These are phyloP conservation scores for Leccinum disarticulatum DNA, from an alignment of 768 basidiomycete genomes.

Conservation along the genomic window DNA sequence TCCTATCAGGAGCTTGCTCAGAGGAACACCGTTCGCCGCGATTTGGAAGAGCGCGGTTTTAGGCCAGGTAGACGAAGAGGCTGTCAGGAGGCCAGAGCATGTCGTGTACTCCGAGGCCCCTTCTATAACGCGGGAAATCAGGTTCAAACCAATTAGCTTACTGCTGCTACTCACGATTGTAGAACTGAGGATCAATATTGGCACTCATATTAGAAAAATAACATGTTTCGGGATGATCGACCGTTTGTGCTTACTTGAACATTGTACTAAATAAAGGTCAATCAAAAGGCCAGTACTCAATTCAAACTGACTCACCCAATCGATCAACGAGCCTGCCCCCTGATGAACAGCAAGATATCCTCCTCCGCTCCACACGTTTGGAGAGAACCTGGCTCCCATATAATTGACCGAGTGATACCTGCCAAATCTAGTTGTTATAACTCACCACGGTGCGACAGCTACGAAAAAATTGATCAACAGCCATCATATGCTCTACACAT, in stretches of 20 bases:
- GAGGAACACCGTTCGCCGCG: slow-evolving; percentile 42
- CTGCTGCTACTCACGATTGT: slow-evolving; percentile 23
- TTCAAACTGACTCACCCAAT: slow-evolving; percentile 37
- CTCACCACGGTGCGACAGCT: slow-evolving; percentile 27
- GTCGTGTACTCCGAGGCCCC: slow-evolving; percentile 63
- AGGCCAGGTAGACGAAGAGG: slow-evolving; percentile 63
- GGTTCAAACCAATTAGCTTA: background rate
- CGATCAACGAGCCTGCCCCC: slow-evolving; percentile 43
- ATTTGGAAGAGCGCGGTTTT: slow-evolving; percentile 57
- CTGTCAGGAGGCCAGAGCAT: slow-evolving; percentile 55
- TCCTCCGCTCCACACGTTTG: slow-evolving; percentile 21
- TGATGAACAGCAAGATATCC: slow-evolving; percentile 41
- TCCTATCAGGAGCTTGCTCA: slow-evolving; percentile 55
- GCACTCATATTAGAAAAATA: background rate
- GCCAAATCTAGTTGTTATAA: background rate
- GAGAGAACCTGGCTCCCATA: slow-evolving; percentile 21
- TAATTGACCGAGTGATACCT: background rate
- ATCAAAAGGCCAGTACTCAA: background rate
- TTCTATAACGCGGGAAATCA: slow-evolving; percentile 39
- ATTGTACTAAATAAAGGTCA: slow-evolving; percentile 28
- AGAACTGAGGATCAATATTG: slow-evolving; percentile 19
- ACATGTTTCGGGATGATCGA: slow-evolving; percentile 1
- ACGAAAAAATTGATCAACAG: background rate
- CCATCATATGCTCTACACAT: background rate
- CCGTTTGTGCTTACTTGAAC: slow-evolving; percentile 34